Percentiles rank a stretch among this genome's conserved stretches.
Conservation (phyloP, 257 asterid genomes). For the Capsicum baccatum region DNA sequence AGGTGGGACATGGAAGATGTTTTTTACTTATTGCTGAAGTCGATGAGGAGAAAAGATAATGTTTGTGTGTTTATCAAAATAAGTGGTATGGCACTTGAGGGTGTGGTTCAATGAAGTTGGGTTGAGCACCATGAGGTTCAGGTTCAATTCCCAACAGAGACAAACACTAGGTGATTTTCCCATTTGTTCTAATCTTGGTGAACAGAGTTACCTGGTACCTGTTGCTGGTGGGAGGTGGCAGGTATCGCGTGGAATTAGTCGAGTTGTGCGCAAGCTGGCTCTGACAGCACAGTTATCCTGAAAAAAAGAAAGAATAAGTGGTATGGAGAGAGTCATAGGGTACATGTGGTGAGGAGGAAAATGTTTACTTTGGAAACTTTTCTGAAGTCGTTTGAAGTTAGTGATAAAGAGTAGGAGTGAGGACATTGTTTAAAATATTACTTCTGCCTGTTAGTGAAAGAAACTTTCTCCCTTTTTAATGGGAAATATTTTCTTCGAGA, state of each 20-base stretch:
- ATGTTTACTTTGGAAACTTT: not conserved
- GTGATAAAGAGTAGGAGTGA: not conserved
- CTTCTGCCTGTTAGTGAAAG: not conserved
- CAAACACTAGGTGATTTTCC: too few species aligned
- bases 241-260: too few species aligned
- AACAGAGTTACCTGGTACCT: too few species aligned
- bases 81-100: too few species aligned
- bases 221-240: too few species aligned
- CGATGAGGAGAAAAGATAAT: not conserved
- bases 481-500: not conserved
- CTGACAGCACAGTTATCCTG: too few species aligned
- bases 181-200: too few species aligned
- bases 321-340: not conserved
- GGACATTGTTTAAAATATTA: not conserved
- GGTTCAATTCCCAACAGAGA: too few species aligned
- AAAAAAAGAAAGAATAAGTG: not conserved
- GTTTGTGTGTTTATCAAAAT: not conserved
- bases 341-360: not conserved
- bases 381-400: slow-evolving; percentile 12
- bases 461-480: not conserved
- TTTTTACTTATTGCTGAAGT: not conserved
- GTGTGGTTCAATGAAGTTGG: too few species aligned
- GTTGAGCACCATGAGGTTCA: too few species aligned
- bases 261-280: too few species aligned
- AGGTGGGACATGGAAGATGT: not conserved